Percentiles rank a stretch among this genome's conserved stretches.
Evolutionary conservation across 176 grass and related monocot species (phyloP).

Genomic region (Typha latifolia): DNA sequence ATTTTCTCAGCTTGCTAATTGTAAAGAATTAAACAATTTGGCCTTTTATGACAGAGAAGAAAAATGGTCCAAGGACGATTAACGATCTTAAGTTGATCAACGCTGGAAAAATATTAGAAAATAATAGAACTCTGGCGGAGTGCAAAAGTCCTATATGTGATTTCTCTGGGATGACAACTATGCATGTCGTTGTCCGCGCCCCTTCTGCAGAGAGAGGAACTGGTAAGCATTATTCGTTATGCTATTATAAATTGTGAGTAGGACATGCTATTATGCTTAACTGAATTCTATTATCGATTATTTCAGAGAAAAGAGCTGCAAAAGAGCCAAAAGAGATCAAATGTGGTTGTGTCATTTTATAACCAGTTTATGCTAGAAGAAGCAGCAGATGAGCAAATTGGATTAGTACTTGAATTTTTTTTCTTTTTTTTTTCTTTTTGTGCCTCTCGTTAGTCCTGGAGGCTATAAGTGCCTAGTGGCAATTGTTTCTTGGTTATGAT

Average conservation of each 20-base stretch:
- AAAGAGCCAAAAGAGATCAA: conserved; percentile 38
- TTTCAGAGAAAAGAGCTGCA: conserved; percentile 36
- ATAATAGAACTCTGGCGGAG: conserved; percentile 51
- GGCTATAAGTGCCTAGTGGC: neutral
- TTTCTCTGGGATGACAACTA: conserved; percentile 52
- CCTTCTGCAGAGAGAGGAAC: conserved; percentile 33
- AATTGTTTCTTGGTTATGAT: neutral
- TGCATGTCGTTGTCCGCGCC: conserved; percentile 50
- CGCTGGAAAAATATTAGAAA: conserved; percentile 69
- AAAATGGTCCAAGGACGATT: conserved; percentile 51
- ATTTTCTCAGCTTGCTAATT: neutral
- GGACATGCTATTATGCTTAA: neutral
- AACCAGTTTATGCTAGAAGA: conserved; percentile 22
- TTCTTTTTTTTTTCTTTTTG: conserved; percentile 6
- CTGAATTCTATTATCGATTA: conserved; percentile 3
- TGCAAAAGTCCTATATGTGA: conserved; percentile 51
- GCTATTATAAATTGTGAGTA: neutral
- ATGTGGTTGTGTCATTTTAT: conserved; percentile 55
- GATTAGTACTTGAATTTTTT: conserved; percentile 15
- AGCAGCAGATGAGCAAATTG: conserved; percentile 24
- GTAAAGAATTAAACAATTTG: conserved; percentile 1
- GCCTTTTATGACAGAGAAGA: conserved; percentile 38
- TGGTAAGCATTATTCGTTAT: conserved; percentile 18
- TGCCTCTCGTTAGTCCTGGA: neutral
- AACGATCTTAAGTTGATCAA: conserved; percentile 56